phyloP scores from a whole-genome alignment of 208 protist species.

The Angomonas ambiguus region DNA sequence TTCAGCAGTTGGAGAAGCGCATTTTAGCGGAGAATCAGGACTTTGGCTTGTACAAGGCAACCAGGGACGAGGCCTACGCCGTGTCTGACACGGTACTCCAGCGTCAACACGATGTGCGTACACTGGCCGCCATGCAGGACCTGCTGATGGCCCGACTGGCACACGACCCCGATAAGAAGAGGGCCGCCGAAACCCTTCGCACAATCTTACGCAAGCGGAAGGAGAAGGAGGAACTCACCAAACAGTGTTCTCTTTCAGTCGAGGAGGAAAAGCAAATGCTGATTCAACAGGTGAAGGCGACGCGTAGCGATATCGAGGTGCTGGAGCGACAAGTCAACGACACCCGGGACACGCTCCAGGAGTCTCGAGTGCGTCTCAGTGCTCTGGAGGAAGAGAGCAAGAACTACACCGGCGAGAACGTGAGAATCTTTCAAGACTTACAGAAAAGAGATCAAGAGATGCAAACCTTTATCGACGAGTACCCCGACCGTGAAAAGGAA shows the following conservation, averaged over 20 bases:
- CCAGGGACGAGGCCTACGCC: conserved; percentile 63
- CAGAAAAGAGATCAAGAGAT: conserved; percentile 82
- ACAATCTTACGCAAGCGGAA: conserved; percentile 71
- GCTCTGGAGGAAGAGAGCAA: conserved; percentile 79
- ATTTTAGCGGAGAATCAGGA: conserved; percentile 77
- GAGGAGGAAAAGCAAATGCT: conserved; percentile 82
- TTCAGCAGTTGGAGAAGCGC: conserved; percentile 67
- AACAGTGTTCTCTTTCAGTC: conserved; percentile 74
- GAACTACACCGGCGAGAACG: conserved; percentile 83
- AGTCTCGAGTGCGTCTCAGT: conserved; percentile 57
- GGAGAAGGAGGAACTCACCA: conserved; percentile 59
- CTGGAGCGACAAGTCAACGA: conserved; percentile 81
- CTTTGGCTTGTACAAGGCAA: conserved; percentile 64
- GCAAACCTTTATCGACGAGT: conserved; percentile 85
- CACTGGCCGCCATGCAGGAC: conserved; percentile 79
- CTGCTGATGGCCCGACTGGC: conserved; percentile 72
- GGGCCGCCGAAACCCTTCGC: conserved; percentile 62
- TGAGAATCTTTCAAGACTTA: conserved; percentile 80
- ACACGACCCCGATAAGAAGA: conserved; percentile 70
- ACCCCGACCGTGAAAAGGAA: conserved; percentile 71
- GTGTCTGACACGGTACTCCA: conserved; percentile 77
- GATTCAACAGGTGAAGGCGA: conserved; percentile 75
- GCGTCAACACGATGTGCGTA: conserved; percentile 76
- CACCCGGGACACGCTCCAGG: conserved; percentile 66
- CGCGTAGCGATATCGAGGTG: conserved; percentile 77